A percentile compares a stretch with the other conserved stretches of the same genome.
phyloP scores from a whole-genome alignment of 208 protist genomes.

The Trypanosoma avium region DNA sequence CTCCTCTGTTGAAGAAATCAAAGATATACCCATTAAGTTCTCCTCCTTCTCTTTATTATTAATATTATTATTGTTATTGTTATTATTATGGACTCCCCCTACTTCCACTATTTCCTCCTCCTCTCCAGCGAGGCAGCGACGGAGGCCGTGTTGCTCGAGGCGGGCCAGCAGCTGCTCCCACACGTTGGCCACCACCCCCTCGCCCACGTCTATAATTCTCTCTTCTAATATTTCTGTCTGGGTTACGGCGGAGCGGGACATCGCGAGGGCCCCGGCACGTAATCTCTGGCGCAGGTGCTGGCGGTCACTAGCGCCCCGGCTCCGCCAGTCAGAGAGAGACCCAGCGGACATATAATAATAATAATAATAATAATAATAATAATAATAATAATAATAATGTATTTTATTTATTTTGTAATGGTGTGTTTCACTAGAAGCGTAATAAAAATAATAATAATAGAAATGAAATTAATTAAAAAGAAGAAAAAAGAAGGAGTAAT shows the following conservation, averaged over 20 bases:
- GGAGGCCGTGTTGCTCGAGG: constrained; percentile 84
- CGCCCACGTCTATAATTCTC: constrained; percentile 64
- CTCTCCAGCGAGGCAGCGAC: constrained; percentile 50
- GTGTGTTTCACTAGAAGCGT: too few relatives aligned
- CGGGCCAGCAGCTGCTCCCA: constrained; percentile 72
- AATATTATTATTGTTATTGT: constrained; percentile 2
- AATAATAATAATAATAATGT: too few relatives aligned
- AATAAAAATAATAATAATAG: too few relatives aligned
- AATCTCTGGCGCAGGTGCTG: constrained; percentile 37
- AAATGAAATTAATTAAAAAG: too few relatives aligned
- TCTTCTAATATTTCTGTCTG: constrained; percentile 25
- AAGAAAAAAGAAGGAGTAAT: too few relatives aligned
- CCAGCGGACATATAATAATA: constrained; percentile 2
- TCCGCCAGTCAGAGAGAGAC: not conserved
- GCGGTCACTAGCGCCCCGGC: not conserved
- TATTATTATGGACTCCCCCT: not conserved
- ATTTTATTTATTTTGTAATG: too few relatives aligned
- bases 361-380: too few relatives aligned
- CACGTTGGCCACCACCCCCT: constrained; percentile 42
- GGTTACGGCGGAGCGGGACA: constrained; percentile 54
- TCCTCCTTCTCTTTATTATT: constrained; percentile 1
- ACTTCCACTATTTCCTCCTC: constrained; percentile 29
- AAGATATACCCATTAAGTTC: not conserved
- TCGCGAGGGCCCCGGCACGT: constrained; percentile 51
- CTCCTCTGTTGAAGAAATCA: not conserved